A percentile compares a stretch with the other conserved stretches of the same genome.
These are phyloP conservation scores for Proliferodiscus dingleyae DNA, from an alignment of 2,329 filamentous ascomycete species.

Conservation along the genomic window DNA sequence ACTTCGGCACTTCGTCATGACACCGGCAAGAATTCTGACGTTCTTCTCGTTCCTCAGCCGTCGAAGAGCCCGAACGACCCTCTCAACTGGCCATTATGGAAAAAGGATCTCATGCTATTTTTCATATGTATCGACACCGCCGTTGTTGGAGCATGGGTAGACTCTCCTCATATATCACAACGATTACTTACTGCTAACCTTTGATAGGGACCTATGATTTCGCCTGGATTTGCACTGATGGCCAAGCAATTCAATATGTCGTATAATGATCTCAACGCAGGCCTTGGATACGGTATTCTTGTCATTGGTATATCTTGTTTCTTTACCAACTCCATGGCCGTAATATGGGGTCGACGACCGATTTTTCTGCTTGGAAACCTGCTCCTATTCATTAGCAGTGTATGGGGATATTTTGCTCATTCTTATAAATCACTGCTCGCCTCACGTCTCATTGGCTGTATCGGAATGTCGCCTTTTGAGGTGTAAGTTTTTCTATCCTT, in stretches of 20 bases:
- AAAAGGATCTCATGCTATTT: conserved; percentile 37
- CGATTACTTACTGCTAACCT: background rate
- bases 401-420: conserved; percentile 13
- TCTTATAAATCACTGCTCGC: conserved; percentile 11
- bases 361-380: conserved; percentile 17
- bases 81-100: conserved; percentile 42
- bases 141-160: conserved; percentile 32
- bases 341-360: conserved; percentile 15
- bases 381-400: conserved; percentile 14
- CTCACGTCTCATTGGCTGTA: conserved; percentile 13
- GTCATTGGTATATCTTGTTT: conserved; percentile 29
- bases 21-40: conserved; percentile 28
- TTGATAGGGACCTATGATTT: conserved; percentile 32
- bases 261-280: conserved; percentile 32
- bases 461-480: conserved; percentile 15
- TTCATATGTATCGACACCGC: conserved; percentile 36
- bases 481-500: too few species aligned
- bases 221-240: conserved; percentile 33
- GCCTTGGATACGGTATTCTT: conserved; percentile 32
- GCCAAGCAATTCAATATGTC: conserved; percentile 30
- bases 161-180: background rate
- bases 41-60: conserved; percentile 48
- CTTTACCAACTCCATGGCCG: conserved; percentile 13
- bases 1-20: conserved; percentile 27
- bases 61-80: conserved; percentile 47